Base-by-base conservation (phyloP, 2,329 filamentous ascomycete species). In the Grosmannia penicillata region DNA sequence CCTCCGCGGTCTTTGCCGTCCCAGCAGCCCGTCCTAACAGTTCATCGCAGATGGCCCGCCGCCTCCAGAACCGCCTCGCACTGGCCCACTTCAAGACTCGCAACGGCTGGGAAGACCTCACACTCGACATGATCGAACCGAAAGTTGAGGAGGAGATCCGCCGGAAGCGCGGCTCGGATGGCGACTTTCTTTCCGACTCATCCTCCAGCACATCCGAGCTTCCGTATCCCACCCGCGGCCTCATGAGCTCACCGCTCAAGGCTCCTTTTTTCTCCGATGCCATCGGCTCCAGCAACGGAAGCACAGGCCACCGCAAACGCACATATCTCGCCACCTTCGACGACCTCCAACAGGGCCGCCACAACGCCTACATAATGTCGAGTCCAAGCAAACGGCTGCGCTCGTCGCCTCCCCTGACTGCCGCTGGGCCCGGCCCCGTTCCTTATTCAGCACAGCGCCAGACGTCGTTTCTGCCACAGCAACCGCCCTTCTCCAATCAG, bases 11-110 rank as follows among this genome's bases (percentile, higher is more conserved):
- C 26, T 14, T 33, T 8, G 13, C 14, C 22, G 30, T 28, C 26
- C 24, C 13, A 15, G n/a, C 24, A n/a, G 18, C 29, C 29, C 23
- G 14, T n/a, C 18, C 29, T 17, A 28, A 31, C 25, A 6, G 17
- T 34, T 33, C 37, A 34, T 25, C 29, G 25, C 37, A 96, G 91
- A 93, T 98, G 66, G 91, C 87, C 51, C 73, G 89, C 56, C 82
- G 82, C 53, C 69, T 98, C 39, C 86, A 96, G 63, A 86, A 93
- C 65, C 84, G 89, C 46, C 76, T 98, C 43, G 89, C 91, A 42
- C 75, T 96, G 47, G 91, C 91, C 56, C 91, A 93, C 60, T 91
- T 95, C 72, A 96, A 96, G 65, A 86, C 91, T 49, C 86, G 93
- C 61, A 82, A 93, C 63, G 87, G 87, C 56, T 93, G 86, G 78